Base-by-base conservation (phyloP, 495 filamentous ascomycete species). In the Paragyromitra xinjiangensis region DNA sequence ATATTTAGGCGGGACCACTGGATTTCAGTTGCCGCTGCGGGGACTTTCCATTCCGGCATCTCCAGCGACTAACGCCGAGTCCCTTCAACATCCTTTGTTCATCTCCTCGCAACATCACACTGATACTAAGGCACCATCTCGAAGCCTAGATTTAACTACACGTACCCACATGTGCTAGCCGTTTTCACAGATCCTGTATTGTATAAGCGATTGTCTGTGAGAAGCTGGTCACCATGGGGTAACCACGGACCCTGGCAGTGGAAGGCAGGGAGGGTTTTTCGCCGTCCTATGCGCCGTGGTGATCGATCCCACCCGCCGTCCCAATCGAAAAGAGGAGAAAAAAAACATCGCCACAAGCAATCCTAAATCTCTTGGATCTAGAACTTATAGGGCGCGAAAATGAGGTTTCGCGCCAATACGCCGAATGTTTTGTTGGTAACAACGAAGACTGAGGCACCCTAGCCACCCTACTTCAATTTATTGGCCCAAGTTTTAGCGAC, bases 1-100 rank as follows among this genome's bases (percentile, higher is more conserved):
- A 56, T 72, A 65, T 73, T 65, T 73, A 73, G 70, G 50, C 69
- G 55, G 62, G 55, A 59, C 34, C 69, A 42, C 34, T 45, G 53
- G 55, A 48, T 50, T 50, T 48, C 22, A 50, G 34, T 24, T 39
- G 58, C 44, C 58, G 24, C 40, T 40, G 69, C 69, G 69, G 55
- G 56, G 40, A 29, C 51, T 44, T 14, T 50, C 56, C 67, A 26
- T 22, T 29, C 26, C 67, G 67, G 55, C 55, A 16, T 51, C 16
- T 22, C 68, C 40, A 71, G 42, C 68, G 61, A 42, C 56, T 58
- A 34, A 7, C 34, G 29, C 56, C 69, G 22, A 56, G n/a, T n/a
- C 51, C 51, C 51, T 19, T 24, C 12, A 22, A 19, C 8, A 37
- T 9, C 26, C 44, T 70, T 58, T 44, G 55, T 37, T 45, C 39